Evolutionary conservation across 164 flowering plant species (phyloP).

Genomic region (Sedum album): DNA sequence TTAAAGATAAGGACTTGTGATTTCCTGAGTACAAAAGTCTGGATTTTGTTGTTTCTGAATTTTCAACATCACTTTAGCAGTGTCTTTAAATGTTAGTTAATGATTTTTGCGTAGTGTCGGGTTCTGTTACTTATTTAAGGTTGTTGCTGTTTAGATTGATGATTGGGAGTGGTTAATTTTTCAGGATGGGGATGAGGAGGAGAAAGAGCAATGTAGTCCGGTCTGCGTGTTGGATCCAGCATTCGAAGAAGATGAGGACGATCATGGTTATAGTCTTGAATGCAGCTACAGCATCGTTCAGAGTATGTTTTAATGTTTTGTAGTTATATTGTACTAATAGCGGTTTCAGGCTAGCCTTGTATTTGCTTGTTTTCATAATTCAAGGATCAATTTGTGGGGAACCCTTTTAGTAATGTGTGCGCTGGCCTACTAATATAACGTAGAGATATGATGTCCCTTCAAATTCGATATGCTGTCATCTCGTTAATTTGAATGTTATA

Average conservation of each 20-base stretch:
- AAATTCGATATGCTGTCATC: not conserved
- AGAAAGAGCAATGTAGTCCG: not conserved
- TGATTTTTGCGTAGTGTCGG: too few relatives aligned
- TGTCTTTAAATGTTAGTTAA: not conserved
- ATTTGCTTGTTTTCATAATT: too few relatives aligned
- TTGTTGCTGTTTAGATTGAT: not conserved
- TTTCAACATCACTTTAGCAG: not conserved
- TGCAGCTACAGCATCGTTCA: not conserved
- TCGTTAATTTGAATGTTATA: not conserved
- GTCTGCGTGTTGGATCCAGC: not conserved
- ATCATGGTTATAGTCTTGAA: not conserved
- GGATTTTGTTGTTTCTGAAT: not conserved
- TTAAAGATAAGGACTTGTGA: not conserved
- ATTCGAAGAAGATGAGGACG: not conserved
- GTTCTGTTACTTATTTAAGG: too few relatives aligned
- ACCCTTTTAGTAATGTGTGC: not conserved
- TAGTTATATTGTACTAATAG: not conserved
- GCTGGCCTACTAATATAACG: not conserved
- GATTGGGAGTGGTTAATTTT: not conserved
- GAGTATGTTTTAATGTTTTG: not conserved
- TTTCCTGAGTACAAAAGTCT: not conserved
- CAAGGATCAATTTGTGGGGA: not conserved
- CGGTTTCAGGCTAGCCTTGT: too few relatives aligned
- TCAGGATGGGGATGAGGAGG: not conserved
- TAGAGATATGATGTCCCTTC: not conserved